A percentile compares a stretch with the other conserved stretches of the same genome.
Evolutionary conservation across 352 stramenopile genomes (phyloP).

Genomic region (Globisporangium nunn): DNA sequence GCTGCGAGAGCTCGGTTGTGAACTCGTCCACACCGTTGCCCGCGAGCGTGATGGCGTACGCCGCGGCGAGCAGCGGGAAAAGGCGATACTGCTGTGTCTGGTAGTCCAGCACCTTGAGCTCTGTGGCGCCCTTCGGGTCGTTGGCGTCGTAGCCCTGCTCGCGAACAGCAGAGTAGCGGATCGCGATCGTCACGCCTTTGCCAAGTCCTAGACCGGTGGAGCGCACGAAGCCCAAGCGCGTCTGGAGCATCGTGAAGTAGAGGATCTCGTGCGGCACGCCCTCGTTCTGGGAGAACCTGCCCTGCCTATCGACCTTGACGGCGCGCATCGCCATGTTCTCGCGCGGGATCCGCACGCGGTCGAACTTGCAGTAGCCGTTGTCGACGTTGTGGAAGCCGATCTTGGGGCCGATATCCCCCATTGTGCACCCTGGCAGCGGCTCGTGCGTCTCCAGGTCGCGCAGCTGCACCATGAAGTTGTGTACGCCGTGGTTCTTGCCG

Average conservation of each 20-base stretch:
- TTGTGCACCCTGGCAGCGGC: conserved; percentile 80
- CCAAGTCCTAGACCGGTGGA: too few relatives aligned
- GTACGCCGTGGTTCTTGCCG: conserved; percentile 75
- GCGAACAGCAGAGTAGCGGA: too few relatives aligned
- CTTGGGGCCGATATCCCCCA: conserved; percentile 91
- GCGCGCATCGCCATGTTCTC: conserved; percentile 50
- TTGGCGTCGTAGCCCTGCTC: too few relatives aligned
- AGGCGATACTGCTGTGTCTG: too few relatives aligned
- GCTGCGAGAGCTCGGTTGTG: too few relatives aligned
- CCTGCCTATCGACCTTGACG: conserved; percentile 42
- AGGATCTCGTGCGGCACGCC: conserved; percentile 37
- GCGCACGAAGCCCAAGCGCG: conserved; percentile 15
- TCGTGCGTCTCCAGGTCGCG: conserved; percentile 37
- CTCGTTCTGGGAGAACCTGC: conserved; percentile 49
- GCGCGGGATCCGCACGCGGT: conserved; percentile 83
- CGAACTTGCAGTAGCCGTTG: conserved; percentile 88
- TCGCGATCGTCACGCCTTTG: too few relatives aligned
- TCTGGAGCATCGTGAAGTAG: conserved; percentile 83
- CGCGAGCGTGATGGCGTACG: too few relatives aligned
- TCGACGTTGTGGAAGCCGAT: conserved; percentile 89
- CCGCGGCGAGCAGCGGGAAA: too few relatives aligned
- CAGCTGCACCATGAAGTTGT: conserved; percentile 92
- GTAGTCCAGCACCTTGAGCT: too few relatives aligned
- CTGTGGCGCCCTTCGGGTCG: too few relatives aligned
- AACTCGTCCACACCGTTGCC: too few relatives aligned